Percentiles rank a stretch among this genome's conserved stretches.
Evolutionary conservation across 192 early-diverging fungal species (phyloP).

Genomic region (Linnemannia hyalina): DNA sequence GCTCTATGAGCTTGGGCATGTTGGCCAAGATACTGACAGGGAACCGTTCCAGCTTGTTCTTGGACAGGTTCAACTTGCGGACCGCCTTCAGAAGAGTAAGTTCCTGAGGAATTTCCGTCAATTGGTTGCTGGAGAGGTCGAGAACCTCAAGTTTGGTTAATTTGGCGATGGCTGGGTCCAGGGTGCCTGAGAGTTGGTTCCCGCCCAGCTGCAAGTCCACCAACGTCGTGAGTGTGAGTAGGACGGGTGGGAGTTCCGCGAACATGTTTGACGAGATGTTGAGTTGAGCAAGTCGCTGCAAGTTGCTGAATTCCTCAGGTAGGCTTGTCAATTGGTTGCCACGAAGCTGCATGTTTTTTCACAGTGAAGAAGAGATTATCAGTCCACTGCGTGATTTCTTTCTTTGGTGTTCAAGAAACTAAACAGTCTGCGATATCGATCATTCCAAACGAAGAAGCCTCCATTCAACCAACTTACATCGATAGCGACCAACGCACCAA

Average conservation of each 20-base stretch:
- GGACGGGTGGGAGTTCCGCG: slow-evolving; percentile 51
- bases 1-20: slow-evolving; percentile 60
- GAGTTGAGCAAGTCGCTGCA: slow-evolving; percentile 51
- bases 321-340: slow-evolving; percentile 60
- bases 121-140: slow-evolving; percentile 57
- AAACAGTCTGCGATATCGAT: too few relatives aligned
- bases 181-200: slow-evolving; percentile 52
- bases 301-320: slow-evolving; percentile 53
- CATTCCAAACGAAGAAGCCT: too few relatives aligned
- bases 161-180: slow-evolving; percentile 48
- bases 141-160: slow-evolving; percentile 51
- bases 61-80: slow-evolving; percentile 56
- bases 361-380: not conserved
- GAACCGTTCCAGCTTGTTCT: slow-evolving; percentile 58
- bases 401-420: too few relatives aligned
- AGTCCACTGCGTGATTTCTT: not conserved
- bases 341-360: slow-evolving; percentile 52
- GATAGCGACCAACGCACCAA: slow-evolving; percentile 57
- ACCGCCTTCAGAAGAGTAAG: slow-evolving; percentile 46
- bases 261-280: slow-evolving; percentile 63
- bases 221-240: slow-evolving; percentile 44
- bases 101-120: slow-evolving; percentile 56
- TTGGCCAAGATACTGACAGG: slow-evolving; percentile 45
- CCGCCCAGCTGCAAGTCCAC: slow-evolving; percentile 54
- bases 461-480: slow-evolving; percentile 59